Percentiles rank a stretch among this genome's conserved stretches.
phyloP scores from a whole-genome alignment of 805 yeast species.

The Kluyveromyces starmeri region DNA sequence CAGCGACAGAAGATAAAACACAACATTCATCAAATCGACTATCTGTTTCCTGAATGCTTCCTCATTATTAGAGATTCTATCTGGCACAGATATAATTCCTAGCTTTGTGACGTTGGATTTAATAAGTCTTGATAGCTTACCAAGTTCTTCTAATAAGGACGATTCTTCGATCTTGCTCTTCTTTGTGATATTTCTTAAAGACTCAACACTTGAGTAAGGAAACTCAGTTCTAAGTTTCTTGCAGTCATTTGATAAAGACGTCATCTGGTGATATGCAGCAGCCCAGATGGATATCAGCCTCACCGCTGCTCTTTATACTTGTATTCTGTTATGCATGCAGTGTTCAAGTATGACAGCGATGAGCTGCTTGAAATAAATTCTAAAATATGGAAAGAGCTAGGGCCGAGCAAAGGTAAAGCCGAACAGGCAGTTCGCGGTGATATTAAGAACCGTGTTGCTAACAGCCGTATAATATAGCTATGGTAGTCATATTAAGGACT shows the following conservation, averaged over 20 bases:
- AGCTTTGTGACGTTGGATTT: conserved; percentile 74
- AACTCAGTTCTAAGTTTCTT: conserved; percentile 1
- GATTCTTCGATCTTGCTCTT: conserved; percentile 22
- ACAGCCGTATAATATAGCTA: too few species aligned
- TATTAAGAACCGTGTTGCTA: too few species aligned
- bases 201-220: conserved; percentile 12
- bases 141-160: conserved; percentile 37
- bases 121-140: conserved; percentile 48
- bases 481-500: conserved; percentile 1
- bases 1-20: conserved; percentile 20
- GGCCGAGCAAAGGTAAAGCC: too few species aligned
- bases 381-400: too few species aligned
- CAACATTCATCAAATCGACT: conserved; percentile 18
- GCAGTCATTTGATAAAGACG: background rate
- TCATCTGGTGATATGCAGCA: too few species aligned
- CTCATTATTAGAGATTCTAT: conserved; percentile 13
- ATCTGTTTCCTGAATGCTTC: conserved; percentile 20
- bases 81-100: conserved; percentile 25
- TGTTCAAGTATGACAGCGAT: too few species aligned
- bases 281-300: too few species aligned
- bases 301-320: too few species aligned
- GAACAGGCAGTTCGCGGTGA: too few species aligned
- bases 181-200: conserved; percentile 16
- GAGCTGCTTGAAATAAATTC: too few species aligned
- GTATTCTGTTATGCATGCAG: too few species aligned